phyloP scores from a whole-genome alignment of 768 basidiomycete genomes.

The Leccinum obscurum region DNA sequence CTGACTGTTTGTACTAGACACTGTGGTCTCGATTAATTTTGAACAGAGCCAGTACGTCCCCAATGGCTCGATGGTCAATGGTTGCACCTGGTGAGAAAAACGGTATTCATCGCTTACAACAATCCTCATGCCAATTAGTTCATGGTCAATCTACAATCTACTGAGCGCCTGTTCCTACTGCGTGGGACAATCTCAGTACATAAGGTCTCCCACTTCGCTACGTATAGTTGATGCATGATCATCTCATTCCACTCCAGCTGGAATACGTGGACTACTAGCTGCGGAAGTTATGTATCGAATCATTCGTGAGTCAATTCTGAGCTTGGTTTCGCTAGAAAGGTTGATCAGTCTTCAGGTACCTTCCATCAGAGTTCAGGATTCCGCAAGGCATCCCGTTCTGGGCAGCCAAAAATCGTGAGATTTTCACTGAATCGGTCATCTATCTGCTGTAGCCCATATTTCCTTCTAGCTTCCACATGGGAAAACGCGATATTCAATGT shows the following conservation, averaged over 20 bases:
- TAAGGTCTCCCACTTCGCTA: slow-evolving; percentile 15
- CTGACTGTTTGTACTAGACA: slow-evolving; percentile 14
- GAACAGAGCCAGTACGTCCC: slow-evolving; percentile 23
- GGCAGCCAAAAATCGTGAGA: slow-evolving; percentile 26
- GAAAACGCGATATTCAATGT: slow-evolving; percentile 14
- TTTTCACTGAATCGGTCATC: not conserved
- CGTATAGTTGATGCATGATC: not conserved
- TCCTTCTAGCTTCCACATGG: slow-evolving; percentile 22
- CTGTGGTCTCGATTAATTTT: slow-evolving; percentile 16
- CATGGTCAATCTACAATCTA: slow-evolving; percentile 33
- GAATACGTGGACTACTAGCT: slow-evolving; percentile 18
- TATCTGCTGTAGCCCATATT: not conserved
- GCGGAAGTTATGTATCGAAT: slow-evolving; percentile 16
- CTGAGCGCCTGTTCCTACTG: slow-evolving; percentile 30
- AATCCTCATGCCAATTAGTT: slow-evolving; percentile 19
- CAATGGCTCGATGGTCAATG: slow-evolving; percentile 11
- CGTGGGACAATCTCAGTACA: slow-evolving; percentile 6
- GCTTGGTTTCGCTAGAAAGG: not conserved
- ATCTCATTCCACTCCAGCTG: slow-evolving; percentile 20
- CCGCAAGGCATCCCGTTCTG: slow-evolving; percentile 25
- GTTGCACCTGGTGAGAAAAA: slow-evolving; percentile 26
- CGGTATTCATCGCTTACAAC: not conserved
- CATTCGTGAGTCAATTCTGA: slow-evolving; percentile 19
- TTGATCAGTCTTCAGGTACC: slow-evolving; percentile 19
- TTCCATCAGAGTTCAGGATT: slow-evolving; percentile 16